A percentile compares a stretch with the other conserved stretches of the same genome.
Evolutionary conservation across 106 monocot genomes (phyloP).

Genomic region (Dendrobium huoshanense): DNA sequence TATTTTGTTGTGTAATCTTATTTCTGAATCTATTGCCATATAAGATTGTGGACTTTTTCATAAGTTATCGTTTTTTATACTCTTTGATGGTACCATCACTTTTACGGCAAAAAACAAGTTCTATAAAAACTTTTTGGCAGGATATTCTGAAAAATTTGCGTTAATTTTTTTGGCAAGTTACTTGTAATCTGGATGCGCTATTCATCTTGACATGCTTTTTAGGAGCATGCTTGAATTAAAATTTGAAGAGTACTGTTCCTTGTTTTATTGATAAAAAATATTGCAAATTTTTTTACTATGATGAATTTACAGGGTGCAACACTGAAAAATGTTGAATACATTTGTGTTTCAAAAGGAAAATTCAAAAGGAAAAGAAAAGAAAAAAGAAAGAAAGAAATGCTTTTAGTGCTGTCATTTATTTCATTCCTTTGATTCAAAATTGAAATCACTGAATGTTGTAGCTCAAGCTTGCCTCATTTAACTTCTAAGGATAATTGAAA

Average conservation of each 20-base stretch:
- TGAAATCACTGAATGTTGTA: too few relatives aligned
- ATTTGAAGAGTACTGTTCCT: background rate
- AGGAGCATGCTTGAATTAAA: background rate
- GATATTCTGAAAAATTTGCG: background rate
- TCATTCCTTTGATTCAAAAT: background rate
- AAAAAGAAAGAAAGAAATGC: background rate
- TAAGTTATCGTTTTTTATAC: background rate
- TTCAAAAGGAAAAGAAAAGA: background rate
- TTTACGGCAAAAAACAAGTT: background rate
- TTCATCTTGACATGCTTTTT: background rate
- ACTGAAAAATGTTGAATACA: background rate
- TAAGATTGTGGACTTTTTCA: background rate
- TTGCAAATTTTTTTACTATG: background rate
- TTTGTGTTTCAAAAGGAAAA: background rate
- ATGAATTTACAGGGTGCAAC: background rate
- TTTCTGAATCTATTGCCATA: background rate
- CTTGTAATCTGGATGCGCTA: background rate
- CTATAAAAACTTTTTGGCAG: background rate
- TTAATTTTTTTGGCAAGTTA: too few relatives aligned
- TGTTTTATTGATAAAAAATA: background rate
- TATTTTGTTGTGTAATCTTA: background rate
- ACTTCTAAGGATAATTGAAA: background rate
- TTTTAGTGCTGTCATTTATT: background rate
- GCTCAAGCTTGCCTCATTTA: too few relatives aligned
- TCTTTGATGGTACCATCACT: background rate